A percentile compares a stretch with the other conserved stretches of the same genome.
Conservation (phyloP, 2,329 filamentous ascomycete species). For the Fusarium phyllophilum region DNA sequence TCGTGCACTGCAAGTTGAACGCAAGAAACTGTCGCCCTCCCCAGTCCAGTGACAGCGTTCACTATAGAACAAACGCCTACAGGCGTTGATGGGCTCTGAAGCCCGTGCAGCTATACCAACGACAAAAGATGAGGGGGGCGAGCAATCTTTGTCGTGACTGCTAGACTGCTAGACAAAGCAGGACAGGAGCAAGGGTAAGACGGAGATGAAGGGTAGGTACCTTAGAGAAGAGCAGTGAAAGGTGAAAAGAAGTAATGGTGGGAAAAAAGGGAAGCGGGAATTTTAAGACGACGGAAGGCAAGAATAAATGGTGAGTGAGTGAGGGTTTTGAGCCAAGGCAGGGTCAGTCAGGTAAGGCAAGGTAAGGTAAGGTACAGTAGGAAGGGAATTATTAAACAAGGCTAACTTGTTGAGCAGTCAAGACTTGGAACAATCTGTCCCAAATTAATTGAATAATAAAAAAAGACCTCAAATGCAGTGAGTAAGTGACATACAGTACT, state of each 20-base stretch:
- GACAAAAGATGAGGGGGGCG: slow-evolving; percentile 23
- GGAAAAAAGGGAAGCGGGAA: slow-evolving; percentile 41
- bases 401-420: slow-evolving; percentile 25
- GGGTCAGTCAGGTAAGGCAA: not conserved
- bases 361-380: not conserved
- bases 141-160: slow-evolving; percentile 31
- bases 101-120: slow-evolving; percentile 34
- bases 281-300: slow-evolving; percentile 39
- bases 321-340: slow-evolving; percentile 39
- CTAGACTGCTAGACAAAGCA: slow-evolving; percentile 15
- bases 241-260: slow-evolving; percentile 29
- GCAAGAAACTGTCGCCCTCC: not conserved
- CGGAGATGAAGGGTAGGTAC: not conserved
- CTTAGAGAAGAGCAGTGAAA: slow-evolving; percentile 8
- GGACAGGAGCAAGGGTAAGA: not conserved
- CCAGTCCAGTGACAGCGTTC: slow-evolving; percentile 28
- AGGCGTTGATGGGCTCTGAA: slow-evolving; percentile 39
- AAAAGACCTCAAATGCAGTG: not conserved
- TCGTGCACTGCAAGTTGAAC: not conserved
- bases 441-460: not conserved
- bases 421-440: not conserved
- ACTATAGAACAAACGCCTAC: slow-evolving; percentile 34
- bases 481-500: not conserved
- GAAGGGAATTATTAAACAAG: not conserved
- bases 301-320: slow-evolving; percentile 35